A percentile compares a stretch with the other conserved stretches of the same genome.
Conservation (phyloP, 2,329 filamentous ascomycete genomes). For the Rosellinia necatrix region DNA sequence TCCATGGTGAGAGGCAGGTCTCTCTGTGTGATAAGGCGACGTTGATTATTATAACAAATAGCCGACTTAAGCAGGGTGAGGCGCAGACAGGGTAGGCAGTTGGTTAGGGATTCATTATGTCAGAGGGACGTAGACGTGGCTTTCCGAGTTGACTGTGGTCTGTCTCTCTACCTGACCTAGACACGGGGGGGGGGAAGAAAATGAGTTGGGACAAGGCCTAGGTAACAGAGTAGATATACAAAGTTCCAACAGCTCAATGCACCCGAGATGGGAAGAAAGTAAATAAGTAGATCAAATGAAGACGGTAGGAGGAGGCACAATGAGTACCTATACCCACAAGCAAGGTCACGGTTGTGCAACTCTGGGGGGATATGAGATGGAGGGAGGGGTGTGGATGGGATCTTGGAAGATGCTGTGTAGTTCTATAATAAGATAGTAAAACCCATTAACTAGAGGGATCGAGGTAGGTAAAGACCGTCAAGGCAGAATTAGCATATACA, state of each 20-base stretch:
- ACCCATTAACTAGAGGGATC: slow-evolving; percentile 3
- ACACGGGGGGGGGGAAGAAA: slow-evolving; percentile 5
- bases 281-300: slow-evolving; percentile 14
- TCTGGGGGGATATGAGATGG: too few relatives aligned
- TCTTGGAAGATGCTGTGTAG: slow-evolving; percentile 8
- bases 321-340: slow-evolving; percentile 19
- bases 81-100: slow-evolving; percentile 14
- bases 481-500: slow-evolving; percentile 17
- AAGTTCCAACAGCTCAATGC: slow-evolving; percentile 10
- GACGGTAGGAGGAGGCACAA: slow-evolving; percentile 2
- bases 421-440: slow-evolving; percentile 25
- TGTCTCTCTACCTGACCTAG: slow-evolving; percentile 16
- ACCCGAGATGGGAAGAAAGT: slow-evolving; percentile 2
- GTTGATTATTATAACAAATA: slow-evolving; percentile 25
- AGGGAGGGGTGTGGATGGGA: too few relatives aligned
- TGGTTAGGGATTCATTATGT: slow-evolving; percentile 25
- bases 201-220: slow-evolving; percentile 15
- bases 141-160: slow-evolving; percentile 7
- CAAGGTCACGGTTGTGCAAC: slow-evolving; percentile 10
- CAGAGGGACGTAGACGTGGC: slow-evolving; percentile 24
- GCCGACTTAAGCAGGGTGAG: slow-evolving; percentile 20
- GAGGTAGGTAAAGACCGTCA: slow-evolving; percentile 9
- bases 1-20: slow-evolving; percentile 46
- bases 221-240: slow-evolving; percentile 27
- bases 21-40: slow-evolving; percentile 16